Evolutionary conservation across 2,329 filamentous ascomycete species (phyloP), one percentile per base, ranked within the genome.

Genomic region (Fusarium sp.): DNA sequence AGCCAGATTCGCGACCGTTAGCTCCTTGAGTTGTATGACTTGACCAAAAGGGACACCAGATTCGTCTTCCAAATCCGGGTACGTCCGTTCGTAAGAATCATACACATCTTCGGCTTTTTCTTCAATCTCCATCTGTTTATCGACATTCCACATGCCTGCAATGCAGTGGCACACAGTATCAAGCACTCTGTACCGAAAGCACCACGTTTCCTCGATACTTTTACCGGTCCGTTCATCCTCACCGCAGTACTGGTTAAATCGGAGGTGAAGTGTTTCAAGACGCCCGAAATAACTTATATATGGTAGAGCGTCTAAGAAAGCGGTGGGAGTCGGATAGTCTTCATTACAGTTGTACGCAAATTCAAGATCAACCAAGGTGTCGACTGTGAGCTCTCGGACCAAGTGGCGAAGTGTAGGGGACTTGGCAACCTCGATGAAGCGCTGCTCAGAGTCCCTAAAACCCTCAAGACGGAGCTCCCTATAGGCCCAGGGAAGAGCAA

Each of bases 161-260:
- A 69, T 34, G 26, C 65, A 69, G 33, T 64, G 53, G 8, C 28
- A 63, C 1, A 71, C 26, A 10, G 62, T 66, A 17, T 69, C 58
- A 15, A 69, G 48, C 1, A 71, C 55, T 7, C 38, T 42, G 13
- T 62, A 63, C 15, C 56, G 36, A n/a, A 66, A 56, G 2, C 6
- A 6, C 39, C 39, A 61, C 1, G 58, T 66, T 33, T 69, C 65
- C 33, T 63, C 58, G 4, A 60, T 56, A 9, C 2, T 1, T 7
- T 55, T 42, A 4, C 5, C 20, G 13, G 7, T 6, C 3, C 36
- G 9, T 9, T 34, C 15, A 15, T 45, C 14, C 2, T 43, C 33
- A 9, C 60, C 57, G 33, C 64, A 69, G 10, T 20, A 38, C 13
- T 55, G 26, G 11, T 26, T 55, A 20, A 69, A 69, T 8, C 44